Base-by-base conservation (phyloP, 192 early-diverging fungal genomes). In the Chytriomyces sp. region DNA sequence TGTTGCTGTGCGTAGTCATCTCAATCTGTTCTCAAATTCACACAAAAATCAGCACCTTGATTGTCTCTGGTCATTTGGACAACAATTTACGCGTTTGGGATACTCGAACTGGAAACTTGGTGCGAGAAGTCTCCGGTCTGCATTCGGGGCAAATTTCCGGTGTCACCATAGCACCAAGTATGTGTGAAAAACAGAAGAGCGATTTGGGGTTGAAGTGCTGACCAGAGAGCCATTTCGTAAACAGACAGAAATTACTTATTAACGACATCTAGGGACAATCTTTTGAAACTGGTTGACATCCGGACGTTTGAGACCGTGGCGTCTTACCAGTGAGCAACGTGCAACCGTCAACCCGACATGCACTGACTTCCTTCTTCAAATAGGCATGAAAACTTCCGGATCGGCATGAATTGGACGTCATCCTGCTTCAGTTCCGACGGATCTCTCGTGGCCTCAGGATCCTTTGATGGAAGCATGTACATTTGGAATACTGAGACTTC, bases 221-320 rank as follows among this genome's bases (percentile, higher is more conserved):
- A 20, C 0, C 16, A 7, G 2, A 18, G 10, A 16, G 10, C 35
- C 7, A 26, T 28, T 10, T 13, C n/a, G 20, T 3, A 70, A 23
- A 18, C 77, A 91, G 93, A 91, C 81, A 81, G 90, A 45, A 87
- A 82, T 7, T 86, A 90, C 72, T 76, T 99, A 1, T 81, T 99
- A 84, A 99, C 95, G 16, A 99, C 96, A 80, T 96, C 94, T 35
- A 86, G 94, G 60, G 97, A 99, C 80, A 95, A 97, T 83, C 95
- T 93, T 45, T 84, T 99, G 9, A 89, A 93, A 77, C 81, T 97
- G 9, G 82, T 99, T 61, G 95, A 97, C 79, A 71, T 92, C 8
- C 61, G 89, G 6, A 95, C 91, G 35, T 96, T 92, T 76, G 92
- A 93, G 50, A 86, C 91, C 6, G 75, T 92, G 0, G 83, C 83